phyloP scores from a whole-genome alignment of 148 eudicot genomes.

The Amaranthus cruentus region DNA sequence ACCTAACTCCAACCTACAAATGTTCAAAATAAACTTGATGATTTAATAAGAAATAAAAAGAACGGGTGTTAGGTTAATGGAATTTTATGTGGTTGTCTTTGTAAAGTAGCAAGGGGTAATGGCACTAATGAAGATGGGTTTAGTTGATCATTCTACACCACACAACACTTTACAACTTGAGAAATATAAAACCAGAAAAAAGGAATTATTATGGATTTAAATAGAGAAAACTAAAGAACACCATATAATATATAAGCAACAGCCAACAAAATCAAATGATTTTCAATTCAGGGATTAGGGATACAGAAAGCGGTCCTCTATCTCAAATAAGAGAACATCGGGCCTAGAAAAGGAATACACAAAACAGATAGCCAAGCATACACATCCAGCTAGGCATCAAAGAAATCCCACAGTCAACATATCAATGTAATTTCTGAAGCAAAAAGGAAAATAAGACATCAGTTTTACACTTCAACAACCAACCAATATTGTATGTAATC shows the following conservation, averaged over 20 bases:
- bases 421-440: constrained; percentile 12
- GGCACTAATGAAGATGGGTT: no score
- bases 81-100: no score
- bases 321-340: constrained; percentile 10
- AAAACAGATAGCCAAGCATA: constrained; percentile 12
- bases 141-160: no score
- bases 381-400: constrained; percentile 4
- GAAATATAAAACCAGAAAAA: no score
- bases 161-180: no score
- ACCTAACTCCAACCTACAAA: no score
- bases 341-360: constrained; percentile 10
- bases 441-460: constrained; percentile 1
- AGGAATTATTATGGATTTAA: no score
- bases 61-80: no score
- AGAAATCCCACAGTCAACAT: constrained; percentile 4
- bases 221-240: background rate
- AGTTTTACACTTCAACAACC: constrained; percentile 8
- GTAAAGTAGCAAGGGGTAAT: no score
- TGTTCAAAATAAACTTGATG: no score
- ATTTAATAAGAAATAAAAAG: no score
- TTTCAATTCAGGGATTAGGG: background rate
- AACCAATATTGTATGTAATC: constrained; percentile 12
- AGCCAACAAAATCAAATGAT: background rate
- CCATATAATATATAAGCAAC: background rate
- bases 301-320: constrained; percentile 7